Conservation (phyloP, 768 basidiomycete genomes). For the Cyathus striatus region DNA sequence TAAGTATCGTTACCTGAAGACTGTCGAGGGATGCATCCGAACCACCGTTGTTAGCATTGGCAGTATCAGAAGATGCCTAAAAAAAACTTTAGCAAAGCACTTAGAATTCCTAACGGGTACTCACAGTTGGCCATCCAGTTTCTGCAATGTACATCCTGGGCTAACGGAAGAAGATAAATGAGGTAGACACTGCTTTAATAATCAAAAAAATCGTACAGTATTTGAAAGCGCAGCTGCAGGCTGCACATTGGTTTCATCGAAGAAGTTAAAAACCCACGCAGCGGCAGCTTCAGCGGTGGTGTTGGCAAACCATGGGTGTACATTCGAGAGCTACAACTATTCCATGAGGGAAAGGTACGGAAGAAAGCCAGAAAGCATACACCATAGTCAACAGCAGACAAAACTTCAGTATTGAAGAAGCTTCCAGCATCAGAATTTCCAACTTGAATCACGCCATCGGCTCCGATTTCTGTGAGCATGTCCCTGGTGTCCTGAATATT, state of each 20-base stretch:
- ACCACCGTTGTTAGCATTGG: conserved; percentile 60
- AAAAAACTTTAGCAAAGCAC: not conserved
- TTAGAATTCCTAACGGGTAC: conserved; percentile 9
- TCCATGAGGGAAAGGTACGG: not conserved
- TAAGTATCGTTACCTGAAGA: conserved; percentile 39
- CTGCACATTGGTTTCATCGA: conserved; percentile 59
- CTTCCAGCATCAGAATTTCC: conserved; percentile 86
- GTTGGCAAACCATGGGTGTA: conserved; percentile 94
- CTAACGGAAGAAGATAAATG: conserved; percentile 8
- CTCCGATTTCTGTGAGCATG: conserved; percentile 47
- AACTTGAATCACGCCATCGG: conserved; percentile 62
- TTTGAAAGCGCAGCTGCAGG: conserved; percentile 59
- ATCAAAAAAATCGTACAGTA: conserved; percentile 22
- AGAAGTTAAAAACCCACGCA: conserved; percentile 78
- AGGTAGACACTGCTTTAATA: not conserved
- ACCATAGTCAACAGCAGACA: conserved; percentile 62
- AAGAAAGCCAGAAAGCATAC: conserved; percentile 28
- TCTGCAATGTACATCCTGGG: conserved; percentile 91
- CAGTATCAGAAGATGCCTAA: conserved; percentile 52
- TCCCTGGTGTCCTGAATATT: conserved; percentile 63
- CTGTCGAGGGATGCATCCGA: conserved; percentile 55
- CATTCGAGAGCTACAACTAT: conserved; percentile 68
- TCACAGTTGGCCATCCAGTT: conserved; percentile 76
- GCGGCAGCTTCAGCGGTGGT: conserved; percentile 68
- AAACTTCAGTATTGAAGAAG: conserved; percentile 69